Evolutionary conservation across 805 yeast species (phyloP).

Genomic region (Candida fluviatilis): DNA sequence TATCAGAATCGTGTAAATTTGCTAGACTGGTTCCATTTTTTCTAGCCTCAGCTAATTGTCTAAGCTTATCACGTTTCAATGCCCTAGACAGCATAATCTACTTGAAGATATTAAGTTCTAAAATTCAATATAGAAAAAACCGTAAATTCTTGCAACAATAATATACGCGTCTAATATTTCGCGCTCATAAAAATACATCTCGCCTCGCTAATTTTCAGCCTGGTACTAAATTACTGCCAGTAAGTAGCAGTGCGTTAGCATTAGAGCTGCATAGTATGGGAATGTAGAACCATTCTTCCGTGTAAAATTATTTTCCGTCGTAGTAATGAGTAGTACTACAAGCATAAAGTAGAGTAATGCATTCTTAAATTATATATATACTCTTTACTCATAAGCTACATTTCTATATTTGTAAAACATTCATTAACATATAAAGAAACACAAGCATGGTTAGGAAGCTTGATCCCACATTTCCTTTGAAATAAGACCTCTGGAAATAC

Average conservation of each 20-base stretch:
- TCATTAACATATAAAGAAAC: no score
- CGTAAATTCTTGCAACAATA: not conserved
- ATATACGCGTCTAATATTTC: not conserved
- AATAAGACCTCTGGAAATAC: conserved; percentile 17
- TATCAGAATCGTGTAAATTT: conserved; percentile 37
- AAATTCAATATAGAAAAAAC: not conserved
- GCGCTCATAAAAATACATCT: not conserved
- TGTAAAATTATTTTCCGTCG: no score
- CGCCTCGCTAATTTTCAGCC: no score
- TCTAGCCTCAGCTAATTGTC: conserved; percentile 61
- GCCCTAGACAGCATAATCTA: conserved; percentile 29
- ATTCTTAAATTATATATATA: no score
- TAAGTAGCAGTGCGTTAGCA: no score
- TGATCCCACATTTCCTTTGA: conserved; percentile 10
- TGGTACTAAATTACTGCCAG: no score
- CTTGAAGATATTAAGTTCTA: not conserved
- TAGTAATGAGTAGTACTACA: no score
- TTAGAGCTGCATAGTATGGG: no score
- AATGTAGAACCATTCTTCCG: no score
- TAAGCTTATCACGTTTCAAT: conserved; percentile 43
- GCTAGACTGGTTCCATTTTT: conserved; percentile 49
- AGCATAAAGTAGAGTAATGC: no score
- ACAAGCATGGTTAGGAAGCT: not conserved
- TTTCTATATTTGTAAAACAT: no score
- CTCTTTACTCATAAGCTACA: no score